These are phyloP conservation scores for Platismatia glauca DNA, from an alignment of 495 filamentous ascomycete species.

Conservation along the genomic window DNA sequence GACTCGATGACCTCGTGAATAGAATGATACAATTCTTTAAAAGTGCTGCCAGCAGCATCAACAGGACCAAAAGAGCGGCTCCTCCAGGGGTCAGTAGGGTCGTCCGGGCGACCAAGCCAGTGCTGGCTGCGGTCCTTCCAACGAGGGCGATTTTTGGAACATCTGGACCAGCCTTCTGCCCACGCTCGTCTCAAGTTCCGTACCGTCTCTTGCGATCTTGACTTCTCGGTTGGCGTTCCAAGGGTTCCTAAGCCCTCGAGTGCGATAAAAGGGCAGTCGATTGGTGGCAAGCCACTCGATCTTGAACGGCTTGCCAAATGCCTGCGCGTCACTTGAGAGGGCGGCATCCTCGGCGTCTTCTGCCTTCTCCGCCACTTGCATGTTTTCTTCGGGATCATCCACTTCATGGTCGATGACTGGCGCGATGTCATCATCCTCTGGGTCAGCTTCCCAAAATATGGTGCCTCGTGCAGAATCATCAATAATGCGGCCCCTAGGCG, in stretches of 20 bases:
- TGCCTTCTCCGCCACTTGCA: conserved; percentile 26
- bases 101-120: conserved; percentile 1
- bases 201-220: conserved; percentile 93
- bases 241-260: conserved; percentile 80
- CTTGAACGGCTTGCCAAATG: conserved; percentile 87
- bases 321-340: conserved; percentile 39
- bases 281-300: conserved; percentile 87
- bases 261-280: conserved; percentile 83
- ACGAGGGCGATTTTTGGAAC: conserved; percentile 45
- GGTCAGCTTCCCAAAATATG: conserved; percentile 92
- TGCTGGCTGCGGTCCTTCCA: conserved; percentile 6
- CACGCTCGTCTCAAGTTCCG: conserved; percentile 79
- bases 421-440: conserved; percentile 38
- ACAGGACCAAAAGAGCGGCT: neutral
- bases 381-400: conserved; percentile 34
- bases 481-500: conserved; percentile 81
- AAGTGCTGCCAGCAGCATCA: conserved; percentile 8
- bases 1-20: conserved; percentile 11
- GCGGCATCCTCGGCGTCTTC: conserved; percentile 35
- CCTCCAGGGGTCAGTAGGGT: conserved; percentile 3
- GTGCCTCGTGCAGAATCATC: conserved; percentile 88
- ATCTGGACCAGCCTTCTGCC: conserved; percentile 69
- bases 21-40: neutral
- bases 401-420: conserved; percentile 31
- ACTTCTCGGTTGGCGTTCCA: conserved; percentile 97